Base-by-base conservation (phyloP, 225 moss, liverwort and hornwort genomes). In the Marchantia polymorpha region DNA sequence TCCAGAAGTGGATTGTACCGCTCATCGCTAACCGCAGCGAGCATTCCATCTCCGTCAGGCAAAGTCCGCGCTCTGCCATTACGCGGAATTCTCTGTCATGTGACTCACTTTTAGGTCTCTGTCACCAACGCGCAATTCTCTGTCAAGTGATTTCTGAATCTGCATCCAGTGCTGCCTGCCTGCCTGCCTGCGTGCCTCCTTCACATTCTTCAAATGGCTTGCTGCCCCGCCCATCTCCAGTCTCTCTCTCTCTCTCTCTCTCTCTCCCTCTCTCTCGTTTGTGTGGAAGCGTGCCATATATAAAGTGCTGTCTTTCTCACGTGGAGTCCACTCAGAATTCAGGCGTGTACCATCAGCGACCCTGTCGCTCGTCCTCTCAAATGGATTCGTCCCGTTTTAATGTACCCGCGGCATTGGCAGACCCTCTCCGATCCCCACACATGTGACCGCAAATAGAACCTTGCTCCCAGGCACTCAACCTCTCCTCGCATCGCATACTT, bases 11-110 rank as follows among this genome's bases (percentile, higher is more conserved):
- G 47, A 76, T 60, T 30, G 59, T 58, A 76, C 76, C 31, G 74
- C 31, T 58, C 73, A 73, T 73, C 73, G 52, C 26, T 73, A 2
- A 16, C 0, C 22, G 56, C 29, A 58, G n/a, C 39, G 76, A 76
- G 31, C 58, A 76, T 76, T 76, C 76, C 30, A 58, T 76, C 76
- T 29, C 29, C 76, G 76, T 76, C 59, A 60, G 76, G 59, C 59
- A 58, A 76, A 76, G 76, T 61, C 59, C 52, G 56, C 58, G 58
- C 76, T 76, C 76, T 76, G 76, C 58, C 76, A 76, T 39, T 30
- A 76, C 76, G 76, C 76, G 76, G 76, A 76, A 55, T 73, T 73
- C 54, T 59, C 75, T 75, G 74, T 56, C 74, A 74, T 52, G 29
- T 49, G 39, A 75, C 25, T 72, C 71, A 72, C 71, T 73, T 69